Evolutionary conservation across 805 yeast species (phyloP).

Genomic region (Priceomyces castillae): DNA sequence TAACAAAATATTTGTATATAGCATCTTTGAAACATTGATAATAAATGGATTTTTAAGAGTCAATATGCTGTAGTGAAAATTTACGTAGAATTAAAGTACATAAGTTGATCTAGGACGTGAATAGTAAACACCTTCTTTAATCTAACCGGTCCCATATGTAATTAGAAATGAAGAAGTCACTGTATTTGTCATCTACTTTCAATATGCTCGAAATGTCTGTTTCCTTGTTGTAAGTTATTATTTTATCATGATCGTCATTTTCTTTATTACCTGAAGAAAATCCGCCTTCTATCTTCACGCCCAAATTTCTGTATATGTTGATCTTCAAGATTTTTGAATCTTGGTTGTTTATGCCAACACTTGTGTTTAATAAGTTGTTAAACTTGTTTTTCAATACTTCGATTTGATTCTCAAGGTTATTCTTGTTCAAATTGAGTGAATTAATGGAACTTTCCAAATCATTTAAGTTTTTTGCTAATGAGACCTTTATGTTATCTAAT

Average conservation of each 20-base stretch:
- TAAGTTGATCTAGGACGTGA: background rate
- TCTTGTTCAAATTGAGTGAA: conserved; percentile 28
- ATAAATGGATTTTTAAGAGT: background rate
- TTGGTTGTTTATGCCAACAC: conserved; percentile 29
- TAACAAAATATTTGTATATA: background rate
- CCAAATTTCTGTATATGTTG: conserved; percentile 59
- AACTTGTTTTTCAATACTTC: conserved; percentile 33
- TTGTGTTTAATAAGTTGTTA: conserved; percentile 28
- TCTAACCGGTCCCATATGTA: conserved; percentile 67
- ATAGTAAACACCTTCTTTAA: conserved; percentile 1
- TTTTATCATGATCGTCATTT: conserved; percentile 29
- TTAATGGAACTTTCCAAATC: conserved; percentile 45
- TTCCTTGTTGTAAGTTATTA: conserved; percentile 50
- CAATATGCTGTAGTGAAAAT: background rate
- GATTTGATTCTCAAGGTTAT: conserved; percentile 36
- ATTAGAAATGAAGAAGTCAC: conserved; percentile 69
- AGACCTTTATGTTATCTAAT: conserved; percentile 46
- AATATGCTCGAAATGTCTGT: conserved; percentile 48
- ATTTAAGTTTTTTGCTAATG: conserved; percentile 51
- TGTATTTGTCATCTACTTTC: conserved; percentile 52
- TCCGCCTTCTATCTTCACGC: conserved; percentile 46
- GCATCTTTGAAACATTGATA: background rate
- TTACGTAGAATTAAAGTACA: background rate
- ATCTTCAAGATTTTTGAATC: conserved; percentile 52
- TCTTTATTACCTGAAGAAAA: conserved; percentile 10